Conservation (phyloP, 495 filamentous ascomycete species). For the Aspergillus ostianus region DNA sequence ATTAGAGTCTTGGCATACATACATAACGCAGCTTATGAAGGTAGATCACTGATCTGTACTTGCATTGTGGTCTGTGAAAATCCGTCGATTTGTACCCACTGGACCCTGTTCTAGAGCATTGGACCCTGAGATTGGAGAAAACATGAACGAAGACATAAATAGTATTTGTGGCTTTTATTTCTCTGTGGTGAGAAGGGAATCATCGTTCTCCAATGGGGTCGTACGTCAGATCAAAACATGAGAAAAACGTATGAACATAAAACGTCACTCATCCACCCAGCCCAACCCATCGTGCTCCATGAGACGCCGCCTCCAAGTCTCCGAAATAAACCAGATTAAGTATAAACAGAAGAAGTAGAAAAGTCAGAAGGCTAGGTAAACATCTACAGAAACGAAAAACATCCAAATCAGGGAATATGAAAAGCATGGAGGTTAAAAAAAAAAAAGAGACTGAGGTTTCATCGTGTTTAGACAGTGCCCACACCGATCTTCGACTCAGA, state of each 20-base stretch:
- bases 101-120: too few relatives aligned
- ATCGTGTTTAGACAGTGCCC: conserved; percentile 25
- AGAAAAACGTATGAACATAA: conserved; percentile 3
- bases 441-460: conserved; percentile 9
- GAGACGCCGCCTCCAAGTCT: conserved; percentile 19
- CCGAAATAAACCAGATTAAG: conserved; percentile 1
- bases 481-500: conserved; percentile 42
- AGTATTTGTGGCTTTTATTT: background rate
- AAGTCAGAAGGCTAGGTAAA: conserved; percentile 4
- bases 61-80: background rate
- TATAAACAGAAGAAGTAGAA: background rate
- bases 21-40: too few relatives aligned
- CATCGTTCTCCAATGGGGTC: background rate
- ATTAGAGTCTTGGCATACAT: too few relatives aligned
- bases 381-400: conserved; percentile 2
- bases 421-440: conserved; percentile 3
- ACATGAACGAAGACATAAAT: background rate
- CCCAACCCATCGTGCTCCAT: conserved; percentile 13
- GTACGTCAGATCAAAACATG: conserved; percentile 4
- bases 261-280: conserved; percentile 17
- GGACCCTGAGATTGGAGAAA: too few relatives aligned
- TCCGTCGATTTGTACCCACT: background rate
- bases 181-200: background rate
- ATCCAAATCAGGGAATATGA: background rate
- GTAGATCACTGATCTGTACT: background rate